Conservation (phyloP, 129 eudicot species). For the Silybum marianum region DNA sequence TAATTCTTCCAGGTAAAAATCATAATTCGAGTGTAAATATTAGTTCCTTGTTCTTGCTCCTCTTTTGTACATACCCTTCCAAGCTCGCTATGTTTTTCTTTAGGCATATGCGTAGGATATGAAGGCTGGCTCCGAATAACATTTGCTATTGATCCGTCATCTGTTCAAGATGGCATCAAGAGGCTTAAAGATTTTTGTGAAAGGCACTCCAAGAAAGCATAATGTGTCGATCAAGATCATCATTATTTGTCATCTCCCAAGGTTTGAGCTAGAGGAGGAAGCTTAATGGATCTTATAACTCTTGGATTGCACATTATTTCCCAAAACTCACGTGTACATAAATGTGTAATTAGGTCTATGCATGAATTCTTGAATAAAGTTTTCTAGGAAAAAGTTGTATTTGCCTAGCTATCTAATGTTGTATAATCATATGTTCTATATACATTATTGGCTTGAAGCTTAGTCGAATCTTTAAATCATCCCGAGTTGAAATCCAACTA, state of each 20-base stretch:
- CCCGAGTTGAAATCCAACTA: neutral
- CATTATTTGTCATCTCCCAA: neutral
- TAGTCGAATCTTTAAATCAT: neutral
- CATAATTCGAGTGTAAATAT: neutral
- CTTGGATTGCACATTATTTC: neutral
- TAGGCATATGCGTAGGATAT: conserved; percentile 58
- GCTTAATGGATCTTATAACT: neutral
- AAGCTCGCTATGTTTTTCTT: neutral
- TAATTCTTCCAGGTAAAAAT: conserved; percentile 76
- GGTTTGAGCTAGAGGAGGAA: neutral
- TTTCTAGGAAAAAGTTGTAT: too few species aligned
- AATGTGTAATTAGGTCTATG: neutral
- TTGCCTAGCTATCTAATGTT: neutral
- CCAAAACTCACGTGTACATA: too few species aligned
- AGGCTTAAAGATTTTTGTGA: conserved; percentile 50
- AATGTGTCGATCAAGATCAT: neutral
- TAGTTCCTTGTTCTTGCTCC: neutral
- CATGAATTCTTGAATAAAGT: neutral
- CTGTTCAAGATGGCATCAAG: conserved; percentile 51
- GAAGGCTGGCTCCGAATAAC: conserved; percentile 65
- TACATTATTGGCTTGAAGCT: neutral
- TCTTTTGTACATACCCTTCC: neutral
- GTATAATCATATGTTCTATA: neutral
- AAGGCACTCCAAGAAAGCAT: conserved; percentile 55
- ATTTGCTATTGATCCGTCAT: conserved; percentile 55